Conservation (phyloP, 495 filamentous ascomycete genomes). For the Penicillium angulare region DNA sequence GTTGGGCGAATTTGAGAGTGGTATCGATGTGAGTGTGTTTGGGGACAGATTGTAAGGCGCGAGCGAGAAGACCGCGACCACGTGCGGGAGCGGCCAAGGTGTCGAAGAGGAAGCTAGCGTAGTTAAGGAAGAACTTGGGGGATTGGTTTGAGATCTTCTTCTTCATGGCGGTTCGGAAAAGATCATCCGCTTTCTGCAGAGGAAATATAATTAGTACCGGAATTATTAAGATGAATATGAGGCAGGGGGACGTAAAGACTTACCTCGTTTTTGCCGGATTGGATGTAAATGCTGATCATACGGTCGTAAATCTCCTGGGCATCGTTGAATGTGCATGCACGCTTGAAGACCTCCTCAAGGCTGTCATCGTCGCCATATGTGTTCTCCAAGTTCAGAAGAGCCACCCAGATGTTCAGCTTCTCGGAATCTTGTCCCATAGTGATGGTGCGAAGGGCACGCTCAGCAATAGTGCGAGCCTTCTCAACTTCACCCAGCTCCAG, state of each 20-base stretch:
- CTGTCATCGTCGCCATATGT: slow-evolving; percentile 82
- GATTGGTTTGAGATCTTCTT: slow-evolving; percentile 73
- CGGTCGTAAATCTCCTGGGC: slow-evolving; percentile 85
- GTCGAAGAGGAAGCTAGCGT: slow-evolving; percentile 86
- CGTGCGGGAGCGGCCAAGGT: slow-evolving; percentile 64
- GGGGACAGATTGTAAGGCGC: slow-evolving; percentile 82
- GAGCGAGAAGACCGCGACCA: slow-evolving; percentile 76
- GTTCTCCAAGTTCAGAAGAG: slow-evolving; percentile 89
- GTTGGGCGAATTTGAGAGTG: slow-evolving; percentile 80
- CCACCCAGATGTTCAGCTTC: slow-evolving; percentile 93
- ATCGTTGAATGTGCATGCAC: slow-evolving; percentile 92
- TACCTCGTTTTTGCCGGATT: slow-evolving; percentile 74
- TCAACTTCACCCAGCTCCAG: slow-evolving; percentile 83
- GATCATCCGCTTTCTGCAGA: slow-evolving; percentile 79
- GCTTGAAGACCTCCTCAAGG: slow-evolving; percentile 85
- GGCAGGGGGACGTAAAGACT: slow-evolving; percentile 10
- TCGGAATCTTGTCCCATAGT: slow-evolving; percentile 82
- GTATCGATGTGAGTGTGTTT: slow-evolving; percentile 68
- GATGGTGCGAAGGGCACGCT: slow-evolving; percentile 86
- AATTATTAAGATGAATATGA: neutral
- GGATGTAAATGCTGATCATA: slow-evolving; percentile 90
- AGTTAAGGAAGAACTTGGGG: slow-evolving; percentile 85
- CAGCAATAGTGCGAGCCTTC: slow-evolving; percentile 81
- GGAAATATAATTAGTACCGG: slow-evolving; percentile 32
- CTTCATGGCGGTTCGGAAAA: slow-evolving; percentile 83